Evolutionary conservation across 2,329 filamentous ascomycete species (phyloP), one percentile per base, ranked within the genome.

Genomic region (Alternaria rosae): DNA sequence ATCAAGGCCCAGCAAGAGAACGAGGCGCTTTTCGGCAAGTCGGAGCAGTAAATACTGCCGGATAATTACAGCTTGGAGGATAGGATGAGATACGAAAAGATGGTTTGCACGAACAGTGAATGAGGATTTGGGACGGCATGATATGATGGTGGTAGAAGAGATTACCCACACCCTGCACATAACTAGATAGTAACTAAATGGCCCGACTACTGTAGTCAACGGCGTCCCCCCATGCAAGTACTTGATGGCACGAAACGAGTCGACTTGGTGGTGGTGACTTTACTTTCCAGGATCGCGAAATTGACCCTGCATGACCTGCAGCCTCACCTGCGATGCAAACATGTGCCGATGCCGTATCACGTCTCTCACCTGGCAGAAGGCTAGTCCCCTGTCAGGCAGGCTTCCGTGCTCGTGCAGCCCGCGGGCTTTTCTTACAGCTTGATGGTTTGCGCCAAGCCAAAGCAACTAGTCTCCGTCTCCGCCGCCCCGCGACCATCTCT

Each of bases 1-100:
- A 89, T 97, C 84, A 93, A 96, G 86, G 94, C 95, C 57, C 94
- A 97, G 85, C 89, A 94, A 84, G 93, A 97, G 80, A 99, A 98
- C 83, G 93, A 95, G 86, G 88, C 87, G 70, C 85, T 97, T 61
- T 96, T 97, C 84, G 59, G 64, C 57, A 84, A 77, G 73, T 61
- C 71, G n/a, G 66, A 83, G 70, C 84, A 86, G 80, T 78, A 82
- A 69, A 76, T 25, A 20, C 17, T n/a, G 38, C 42, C 11, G 42
- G 26, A 41, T 50, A 52, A 43, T 50, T 13, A 20, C 52, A 50
- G 48, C 30, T 52, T 42, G 57, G 74, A 74, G 23, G 53, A 45
- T 35, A 61, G 30, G 64, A 53, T 42, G 54, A 25, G 55, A 47
- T 13, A 15, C 23, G 51, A 67, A 62, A 62, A 21, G 64, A 67